Base-by-base conservation (phyloP, 2,329 filamentous ascomycete species). In the Penicillium sp. region DNA sequence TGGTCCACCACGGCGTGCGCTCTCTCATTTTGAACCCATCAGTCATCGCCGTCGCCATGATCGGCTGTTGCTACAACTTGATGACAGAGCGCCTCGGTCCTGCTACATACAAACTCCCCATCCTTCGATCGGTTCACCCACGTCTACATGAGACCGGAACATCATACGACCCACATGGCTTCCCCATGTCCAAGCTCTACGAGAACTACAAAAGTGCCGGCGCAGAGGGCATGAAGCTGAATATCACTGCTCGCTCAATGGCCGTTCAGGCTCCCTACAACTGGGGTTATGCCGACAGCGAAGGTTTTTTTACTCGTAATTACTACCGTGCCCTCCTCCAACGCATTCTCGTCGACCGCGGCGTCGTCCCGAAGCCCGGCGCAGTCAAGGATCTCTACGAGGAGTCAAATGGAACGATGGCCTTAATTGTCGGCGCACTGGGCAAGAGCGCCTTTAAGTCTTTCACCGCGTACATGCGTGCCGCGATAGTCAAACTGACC, bases 201-300 rank as follows among this genome's bases (percentile, higher is more conserved):
- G 80, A 80, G 56, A 72, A 81, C 69, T 75, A 85, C 73, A 69
- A 76, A 3, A 84, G 88, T 65, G 74, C 79, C 21, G 78, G 76
- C 16, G 79, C 81, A 9, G 73, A 74, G 25, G 92, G 92, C 2
- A 82, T 98, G 47, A 85, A 91, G 25, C 82, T 98, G 56, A 98
- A 99, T 75, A 96, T 98, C 70, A 99, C 95, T 4, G 92, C 95
- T 1, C 86, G 95, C 45, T 96, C 96, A 89, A 97, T 98, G 93
- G 93, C 93, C 3, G 93, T 96, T 50, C 95, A 99, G 77, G 95
- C 95, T 8, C 93, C 95, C 1, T 83, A 88, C 58, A 99, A 99
- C 78, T 99, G 95, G 95, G 90, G 89, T 2, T 80, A 81, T 25
- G 79, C 83, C 27, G 93, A 96, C 59, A 96, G 91, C 71, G 89